These are phyloP conservation scores for Sclerotinia nivalis DNA, from an alignment of 2,329 filamentous ascomycete species.

Conservation along the genomic window DNA sequence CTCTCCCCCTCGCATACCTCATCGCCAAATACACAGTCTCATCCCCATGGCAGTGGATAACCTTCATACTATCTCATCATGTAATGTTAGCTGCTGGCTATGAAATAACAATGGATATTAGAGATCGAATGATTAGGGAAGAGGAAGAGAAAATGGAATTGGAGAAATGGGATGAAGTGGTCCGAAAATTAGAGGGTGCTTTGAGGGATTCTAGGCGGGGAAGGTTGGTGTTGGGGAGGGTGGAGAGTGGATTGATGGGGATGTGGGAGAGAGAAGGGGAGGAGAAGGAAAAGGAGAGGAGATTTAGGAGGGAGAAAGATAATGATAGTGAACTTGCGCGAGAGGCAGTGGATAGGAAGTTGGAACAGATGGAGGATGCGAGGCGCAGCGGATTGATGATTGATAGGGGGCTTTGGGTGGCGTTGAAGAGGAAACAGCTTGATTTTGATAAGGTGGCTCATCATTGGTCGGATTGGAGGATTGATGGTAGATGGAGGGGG, in stretches of 20 bases:
- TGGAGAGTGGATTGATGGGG: background rate
- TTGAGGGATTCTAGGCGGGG: background rate
- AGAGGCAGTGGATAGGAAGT: too few species aligned
- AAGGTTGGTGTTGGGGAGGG: background rate
- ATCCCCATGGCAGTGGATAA: background rate
- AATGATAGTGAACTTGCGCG: too few species aligned
- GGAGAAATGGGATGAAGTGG: slow-evolving; percentile 24
- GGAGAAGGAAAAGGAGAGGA: background rate
- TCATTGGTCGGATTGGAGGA: background rate
- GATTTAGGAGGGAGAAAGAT: background rate
- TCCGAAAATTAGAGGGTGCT: slow-evolving; percentile 10
- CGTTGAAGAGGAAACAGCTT: background rate
- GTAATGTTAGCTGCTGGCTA: slow-evolving; percentile 1
- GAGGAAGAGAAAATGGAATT: slow-evolving; percentile 22
- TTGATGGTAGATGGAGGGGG: background rate
- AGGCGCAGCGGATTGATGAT: background rate
- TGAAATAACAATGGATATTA: background rate
- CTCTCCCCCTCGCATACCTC: slow-evolving; percentile 24
- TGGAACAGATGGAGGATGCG: background rate
- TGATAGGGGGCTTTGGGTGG: background rate
- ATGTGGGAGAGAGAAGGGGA: background rate
- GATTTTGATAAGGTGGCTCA: background rate
- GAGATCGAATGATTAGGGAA: slow-evolving; percentile 13
- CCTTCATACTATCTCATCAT: background rate
- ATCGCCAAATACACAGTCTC: slow-evolving; percentile 5